Evolutionary conservation across 2,329 filamentous ascomycete genomes (phyloP).

Genomic region (Colletotrichum brevisporum): DNA sequence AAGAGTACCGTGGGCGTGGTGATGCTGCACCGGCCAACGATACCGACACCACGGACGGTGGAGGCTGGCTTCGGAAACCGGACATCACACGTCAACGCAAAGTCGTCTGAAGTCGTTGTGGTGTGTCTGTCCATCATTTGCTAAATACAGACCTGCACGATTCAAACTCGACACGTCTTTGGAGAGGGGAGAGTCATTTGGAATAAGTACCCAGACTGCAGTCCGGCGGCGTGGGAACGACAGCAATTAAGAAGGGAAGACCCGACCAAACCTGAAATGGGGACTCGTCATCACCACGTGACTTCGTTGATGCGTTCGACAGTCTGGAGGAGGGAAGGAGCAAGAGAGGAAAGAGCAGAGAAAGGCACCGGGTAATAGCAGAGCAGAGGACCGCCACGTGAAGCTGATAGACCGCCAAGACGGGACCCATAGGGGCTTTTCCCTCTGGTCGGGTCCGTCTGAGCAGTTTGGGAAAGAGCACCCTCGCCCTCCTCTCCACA

Average conservation of each 20-base stretch:
- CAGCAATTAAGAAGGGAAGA: conserved; percentile 25
- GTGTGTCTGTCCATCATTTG: conserved; percentile 19
- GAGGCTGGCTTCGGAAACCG: background rate
- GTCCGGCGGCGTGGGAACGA: conserved; percentile 10
- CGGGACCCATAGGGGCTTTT: conserved; percentile 26
- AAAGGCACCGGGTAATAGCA: too few relatives aligned
- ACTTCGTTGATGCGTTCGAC: conserved; percentile 1
- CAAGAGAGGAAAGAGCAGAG: background rate
- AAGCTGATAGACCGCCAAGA: conserved; percentile 29
- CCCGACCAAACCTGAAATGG: conserved; percentile 32
- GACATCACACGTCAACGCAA: background rate
- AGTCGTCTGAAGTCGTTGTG: conserved; percentile 28
- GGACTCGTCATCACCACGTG: conserved; percentile 33
- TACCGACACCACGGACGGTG: background rate
- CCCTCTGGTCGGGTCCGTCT: conserved; percentile 23
- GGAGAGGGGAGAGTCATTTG: conserved; percentile 27
- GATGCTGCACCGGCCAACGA: background rate
- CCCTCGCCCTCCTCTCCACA: background rate
- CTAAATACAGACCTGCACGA: conserved; percentile 31
- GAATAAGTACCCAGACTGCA: background rate
- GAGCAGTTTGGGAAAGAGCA: conserved; percentile 10
- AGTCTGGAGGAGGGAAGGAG: background rate
- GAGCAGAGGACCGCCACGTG: conserved; percentile 9
- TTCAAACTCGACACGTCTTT: conserved; percentile 27
- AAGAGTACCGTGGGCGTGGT: too few relatives aligned